A percentile compares a stretch with the other conserved stretches of the same genome.
Conservation (phyloP, 768 basidiomycete species). For the Guyanaporus albipodus region DNA sequence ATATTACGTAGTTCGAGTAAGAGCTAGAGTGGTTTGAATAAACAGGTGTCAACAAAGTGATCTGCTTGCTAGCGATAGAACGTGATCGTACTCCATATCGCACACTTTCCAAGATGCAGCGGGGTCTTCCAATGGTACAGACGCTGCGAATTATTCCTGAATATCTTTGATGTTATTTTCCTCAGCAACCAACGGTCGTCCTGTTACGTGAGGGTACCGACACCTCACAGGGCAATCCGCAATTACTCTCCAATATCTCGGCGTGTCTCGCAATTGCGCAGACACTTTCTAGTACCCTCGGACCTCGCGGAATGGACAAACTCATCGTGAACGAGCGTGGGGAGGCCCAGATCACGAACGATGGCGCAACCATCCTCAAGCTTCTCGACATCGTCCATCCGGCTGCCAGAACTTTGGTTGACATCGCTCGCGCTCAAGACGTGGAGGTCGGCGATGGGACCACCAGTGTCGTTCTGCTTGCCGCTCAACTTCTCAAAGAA, state of each 20-base stretch:
- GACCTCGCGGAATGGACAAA: constrained; percentile 99
- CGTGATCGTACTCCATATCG: constrained; percentile 10
- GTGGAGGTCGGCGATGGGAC: constrained; percentile 99
- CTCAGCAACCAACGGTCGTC: constrained; percentile 94
- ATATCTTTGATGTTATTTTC: constrained; percentile 16
- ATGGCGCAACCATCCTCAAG: constrained; percentile 98
- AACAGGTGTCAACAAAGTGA: constrained; percentile 21
- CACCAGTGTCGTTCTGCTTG: constrained; percentile 91
- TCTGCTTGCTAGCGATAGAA: not conserved
- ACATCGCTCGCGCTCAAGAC: constrained; percentile 97
- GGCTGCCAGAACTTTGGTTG: constrained; percentile 95
- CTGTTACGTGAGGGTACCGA: constrained; percentile 96
- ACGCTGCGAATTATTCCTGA: not conserved
- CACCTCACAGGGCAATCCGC: constrained; percentile 89
- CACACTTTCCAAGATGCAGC: constrained; percentile 64
- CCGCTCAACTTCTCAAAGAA: constrained; percentile 93
- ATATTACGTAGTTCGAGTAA: too few species aligned
- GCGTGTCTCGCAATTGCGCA: constrained; percentile 93
- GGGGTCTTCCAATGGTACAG: constrained; percentile 71
- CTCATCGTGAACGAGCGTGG: constrained; percentile 92
- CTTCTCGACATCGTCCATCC: constrained; percentile 97
- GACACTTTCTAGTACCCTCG: constrained; percentile 92
- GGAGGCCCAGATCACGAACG: constrained; percentile 98
- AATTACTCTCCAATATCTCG: constrained; percentile 92
- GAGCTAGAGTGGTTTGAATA: constrained; percentile 3